Percentiles rank a stretch among this genome's conserved stretches.
Conservation (phyloP, 345 rosid genomes). For the Populus tremula region DNA sequence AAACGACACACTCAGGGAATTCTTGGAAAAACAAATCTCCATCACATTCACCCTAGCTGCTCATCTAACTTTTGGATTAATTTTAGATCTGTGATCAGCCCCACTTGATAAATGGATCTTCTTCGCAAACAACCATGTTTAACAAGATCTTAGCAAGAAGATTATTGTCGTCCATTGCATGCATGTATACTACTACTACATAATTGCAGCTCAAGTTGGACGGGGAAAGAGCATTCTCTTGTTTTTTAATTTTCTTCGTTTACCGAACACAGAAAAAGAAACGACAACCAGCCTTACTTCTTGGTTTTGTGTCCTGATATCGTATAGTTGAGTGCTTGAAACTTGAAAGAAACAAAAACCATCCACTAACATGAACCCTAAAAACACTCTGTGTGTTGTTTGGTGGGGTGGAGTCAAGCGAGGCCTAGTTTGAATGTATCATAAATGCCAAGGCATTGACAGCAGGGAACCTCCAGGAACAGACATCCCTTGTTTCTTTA, state of each 20-base stretch:
- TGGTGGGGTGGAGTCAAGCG: constrained; percentile 18
- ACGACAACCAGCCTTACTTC: constrained; percentile 5
- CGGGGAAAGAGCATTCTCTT: background rate
- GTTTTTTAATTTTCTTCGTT: background rate
- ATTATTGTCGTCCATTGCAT: constrained; percentile 11
- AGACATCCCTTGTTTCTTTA: background rate
- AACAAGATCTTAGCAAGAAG: constrained; percentile 5
- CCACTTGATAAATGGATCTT: background rate
- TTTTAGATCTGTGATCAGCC: background rate
- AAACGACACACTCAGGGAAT: background rate
- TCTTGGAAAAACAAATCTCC: constrained; percentile 7
- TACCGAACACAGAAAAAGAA: constrained; percentile 7
- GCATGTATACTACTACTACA: too few relatives aligned
- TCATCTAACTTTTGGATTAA: background rate
- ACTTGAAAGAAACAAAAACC: constrained; percentile 19
- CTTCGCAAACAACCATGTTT: background rate
- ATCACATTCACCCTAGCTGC: too few relatives aligned
- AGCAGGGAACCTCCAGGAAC: constrained; percentile 10
- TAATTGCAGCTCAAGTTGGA: constrained; percentile 4
- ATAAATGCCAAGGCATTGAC: constrained; percentile 24
- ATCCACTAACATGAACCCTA: constrained; percentile 11
- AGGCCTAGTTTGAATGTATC: background rate
- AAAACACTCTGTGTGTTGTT: constrained; percentile 26
- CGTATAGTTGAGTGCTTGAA: constrained; percentile 7
- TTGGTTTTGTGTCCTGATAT: background rate